Evolutionary conservation across 352 stramenopile genomes (phyloP), one percentile per base, ranked within the genome.

Genomic region (Pythium grandisporangium): DNA sequence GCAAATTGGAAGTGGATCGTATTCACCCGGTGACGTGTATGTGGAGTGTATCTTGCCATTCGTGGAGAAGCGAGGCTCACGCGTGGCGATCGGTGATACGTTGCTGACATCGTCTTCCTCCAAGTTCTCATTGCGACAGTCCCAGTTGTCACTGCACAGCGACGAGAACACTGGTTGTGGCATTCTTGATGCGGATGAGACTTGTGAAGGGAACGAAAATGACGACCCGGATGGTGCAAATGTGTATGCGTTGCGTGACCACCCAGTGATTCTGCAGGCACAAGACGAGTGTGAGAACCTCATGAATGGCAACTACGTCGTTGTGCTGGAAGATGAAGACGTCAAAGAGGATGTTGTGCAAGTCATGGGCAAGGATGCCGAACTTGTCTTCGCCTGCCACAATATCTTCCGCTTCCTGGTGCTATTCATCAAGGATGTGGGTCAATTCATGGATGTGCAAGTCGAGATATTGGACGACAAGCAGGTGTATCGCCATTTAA

Each of bases 301-400:
- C 7, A 58, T 76, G 26, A 85, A 73, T 34, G 72, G 74, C 36
- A 88, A 85, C 51, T 53, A 73, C 19, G 69, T 93, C 13, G 58
- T 44, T 4, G 53, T 93, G 20, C 29, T 91, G 0, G 64, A 89
- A 30, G 80, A 93, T 43, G 61, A 71, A 16, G 75, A 76, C 33
- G 75, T 91, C 17, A 79, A 84, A 33, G 77, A 87, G 51, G 62
- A 79, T n/a, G 64, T 85, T 14, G 73, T 91, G n/a, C 62, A 93
- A 39, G 43, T 91, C 10, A 51, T 75, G 0, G 77, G 80, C n/a
- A 51, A 51, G 4, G 70, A 88, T 12, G 75, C 71, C 21, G 70
- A 86, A 47, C 55, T 93, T 8, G 57, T 83, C 13, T 87, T 93
- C 38, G 51, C 57, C 33, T 70, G 64, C 12, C 61, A 56, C 44